Base-by-base conservation (phyloP, 495 filamentous ascomycete species). In the Daldinia caldariorum region DNA sequence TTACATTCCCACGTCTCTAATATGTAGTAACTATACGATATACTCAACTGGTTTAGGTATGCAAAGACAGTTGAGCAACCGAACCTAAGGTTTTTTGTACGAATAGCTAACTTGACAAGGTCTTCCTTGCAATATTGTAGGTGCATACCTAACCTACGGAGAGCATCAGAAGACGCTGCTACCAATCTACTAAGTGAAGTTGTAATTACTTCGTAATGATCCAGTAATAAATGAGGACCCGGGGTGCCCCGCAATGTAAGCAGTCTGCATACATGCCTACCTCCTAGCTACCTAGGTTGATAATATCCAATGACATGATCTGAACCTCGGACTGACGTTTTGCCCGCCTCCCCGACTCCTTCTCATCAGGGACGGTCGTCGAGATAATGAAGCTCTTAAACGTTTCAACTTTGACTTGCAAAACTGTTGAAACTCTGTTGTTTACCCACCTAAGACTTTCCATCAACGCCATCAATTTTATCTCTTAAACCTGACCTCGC, bases 181-280 rank as follows among this genome's bases (percentile, higher is more conserved):
- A 37, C 13, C 12, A 56, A 6, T 35, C 32, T 22, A 32, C 12
- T 32, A 26, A 26, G 3, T 26, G 26, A 9, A 56, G 0, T 56
- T 18, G 9, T n/a, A 18, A 37, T 9, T n/a, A n/a, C n/a, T n/a
- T n/a, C n/a, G n/a, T n/a, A n/a, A n/a, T 4, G 4, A 58, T 37
- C 0, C 37, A 58, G 50, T 12, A 14, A 26, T 20, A 1, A 65
- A 65, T 49, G 16, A 39, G 8, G 37, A 31, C 54, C 54, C 54
- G 35, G 4, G 45, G 13, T 62, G 51, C 65, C 53, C 54, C 60
- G 26, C 66, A 59, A 49, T 59, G 45, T 53, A 59, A 63, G 60
- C 45, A 34, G 38, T 16, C 61, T 22, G 55, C 43, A 57, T 47
- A 12, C 16, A 26, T 26, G 3, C 26, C 26, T 26, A 3, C 1